Evolutionary conservation across 1,139 yeast species (phyloP), one percentile per base, ranked within the genome.

Genomic region (Protomyces pachydermus): DNA sequence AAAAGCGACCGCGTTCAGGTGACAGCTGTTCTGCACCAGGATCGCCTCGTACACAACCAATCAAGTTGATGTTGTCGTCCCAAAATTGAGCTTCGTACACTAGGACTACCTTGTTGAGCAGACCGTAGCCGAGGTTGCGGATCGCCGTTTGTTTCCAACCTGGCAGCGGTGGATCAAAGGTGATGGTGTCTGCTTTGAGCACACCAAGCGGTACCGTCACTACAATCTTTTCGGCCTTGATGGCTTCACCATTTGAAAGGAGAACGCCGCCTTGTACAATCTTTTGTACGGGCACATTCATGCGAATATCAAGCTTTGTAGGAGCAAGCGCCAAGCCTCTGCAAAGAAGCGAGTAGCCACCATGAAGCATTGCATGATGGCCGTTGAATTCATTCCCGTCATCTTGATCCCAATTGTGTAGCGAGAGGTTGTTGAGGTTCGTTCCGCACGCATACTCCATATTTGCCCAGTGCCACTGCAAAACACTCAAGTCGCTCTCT

Each of bases 201-300:
- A 78, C 78, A 0, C 81, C 81, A 3, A 78, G 71, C 1, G 81
- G 81, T 0, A 75, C 77, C 1, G 80, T 77, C 32, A 77, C 72
- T 1, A 78, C 72, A 5, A 76, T 77, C 12, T 77, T 71, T 64
- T 78, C 79, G 2, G 80, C 80, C 3, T 71, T 68, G 20, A 78
- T 71, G 20, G 71, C 71, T 51, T 77, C 80, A 14, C 80, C 80
- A 64, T 76, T 75, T 56, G 75, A 78, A 10, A 54, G 51, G 14
- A 56, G 16, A 37, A 78, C 68, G 9, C 70, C 70, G 16, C 70
- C 71, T 63, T 76, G 77, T 65, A 75, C 78, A 34, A 78, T 69
- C 2, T 75, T 76, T 56, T 73, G 75, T 20, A 76, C 80, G n/a
- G 73, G 71, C 1, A 77, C 73, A 61, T 75, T 74, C 71, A 76